These are phyloP conservation scores for Margaritispora aquatica DNA, from an alignment of 495 filamentous ascomycete genomes.

Conservation along the genomic window DNA sequence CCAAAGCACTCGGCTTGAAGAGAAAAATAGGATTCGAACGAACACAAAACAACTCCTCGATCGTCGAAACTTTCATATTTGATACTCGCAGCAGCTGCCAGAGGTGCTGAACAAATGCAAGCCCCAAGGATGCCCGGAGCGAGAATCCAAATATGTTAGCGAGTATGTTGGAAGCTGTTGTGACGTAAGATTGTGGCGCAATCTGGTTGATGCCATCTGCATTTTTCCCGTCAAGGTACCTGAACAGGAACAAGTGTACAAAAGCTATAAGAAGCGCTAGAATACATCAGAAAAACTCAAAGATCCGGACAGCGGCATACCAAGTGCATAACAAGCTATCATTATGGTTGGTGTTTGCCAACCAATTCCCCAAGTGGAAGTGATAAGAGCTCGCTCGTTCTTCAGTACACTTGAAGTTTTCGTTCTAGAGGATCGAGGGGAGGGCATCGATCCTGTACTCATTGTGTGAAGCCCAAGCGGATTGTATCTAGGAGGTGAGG, in stretches of 20 bases:
- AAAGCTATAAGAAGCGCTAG: conserved; percentile 13
- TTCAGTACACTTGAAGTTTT: background rate
- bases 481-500: background rate
- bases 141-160: conserved; percentile 12
- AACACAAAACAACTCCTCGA: conserved; percentile 14
- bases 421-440: background rate
- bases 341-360: conserved; percentile 18
- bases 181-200: conserved; percentile 11
- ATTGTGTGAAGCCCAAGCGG: background rate
- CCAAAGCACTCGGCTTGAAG: conserved; percentile 2
- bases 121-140: background rate
- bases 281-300: background rate
- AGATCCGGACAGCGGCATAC: background rate
- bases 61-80: conserved; percentile 17
- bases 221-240: conserved; percentile 2
- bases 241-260: conserved; percentile 11
- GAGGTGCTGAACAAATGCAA: conserved; percentile 17
- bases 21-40: conserved; percentile 10
- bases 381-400: conserved; percentile 12
- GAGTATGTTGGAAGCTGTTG: conserved; percentile 17
- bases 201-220: conserved; percentile 11
- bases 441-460: background rate
- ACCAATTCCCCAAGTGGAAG: conserved; percentile 14
- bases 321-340: conserved; percentile 2
- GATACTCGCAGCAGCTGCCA: conserved; percentile 12